These are phyloP conservation scores for Blastobotrys terrestris DNA, from an alignment of 805 yeast genomes.

Conservation along the genomic window DNA sequence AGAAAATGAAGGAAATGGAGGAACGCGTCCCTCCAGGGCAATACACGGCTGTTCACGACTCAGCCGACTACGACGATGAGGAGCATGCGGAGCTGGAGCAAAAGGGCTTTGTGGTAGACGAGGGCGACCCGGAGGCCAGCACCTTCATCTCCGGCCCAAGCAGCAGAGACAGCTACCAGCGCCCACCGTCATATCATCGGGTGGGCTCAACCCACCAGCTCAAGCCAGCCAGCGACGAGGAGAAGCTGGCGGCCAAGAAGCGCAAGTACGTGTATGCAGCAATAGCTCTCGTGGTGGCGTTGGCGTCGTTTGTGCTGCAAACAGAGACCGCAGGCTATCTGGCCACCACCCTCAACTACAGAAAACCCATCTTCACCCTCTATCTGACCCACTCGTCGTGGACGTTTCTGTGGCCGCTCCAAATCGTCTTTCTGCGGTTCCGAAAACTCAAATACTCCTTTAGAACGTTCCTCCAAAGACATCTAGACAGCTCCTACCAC, in stretches of 20 bases:
- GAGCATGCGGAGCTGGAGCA: not conserved
- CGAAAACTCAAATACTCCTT: conserved; percentile 36
- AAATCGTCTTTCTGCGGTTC: conserved; percentile 44
- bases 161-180: not conserved
- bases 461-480: conserved; percentile 15
- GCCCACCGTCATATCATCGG: not conserved
- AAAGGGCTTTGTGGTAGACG: not conserved
- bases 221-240: conserved; percentile 1
- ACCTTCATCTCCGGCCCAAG: not conserved
- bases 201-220: conserved; percentile 3
- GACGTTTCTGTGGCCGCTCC: conserved; percentile 68
- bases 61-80: not conserved
- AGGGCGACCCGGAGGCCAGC: not conserved
- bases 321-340: conserved; percentile 75
- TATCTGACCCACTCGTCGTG: conserved; percentile 71
- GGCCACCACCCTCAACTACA: conserved; percentile 47
- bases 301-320: conserved; percentile 64
- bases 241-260: conserved; percentile 6
- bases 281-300: conserved; percentile 41
- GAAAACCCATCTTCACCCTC: conserved; percentile 61
- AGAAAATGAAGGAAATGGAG: not conserved
- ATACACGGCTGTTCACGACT: conserved; percentile 1
- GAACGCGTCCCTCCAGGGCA: not conserved
- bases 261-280: conserved; percentile 29
- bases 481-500: conserved; percentile 14